These are phyloP conservation scores for Emydomyces testavorans DNA, from an alignment of 2,329 filamentous ascomycete species.

Conservation along the genomic window DNA sequence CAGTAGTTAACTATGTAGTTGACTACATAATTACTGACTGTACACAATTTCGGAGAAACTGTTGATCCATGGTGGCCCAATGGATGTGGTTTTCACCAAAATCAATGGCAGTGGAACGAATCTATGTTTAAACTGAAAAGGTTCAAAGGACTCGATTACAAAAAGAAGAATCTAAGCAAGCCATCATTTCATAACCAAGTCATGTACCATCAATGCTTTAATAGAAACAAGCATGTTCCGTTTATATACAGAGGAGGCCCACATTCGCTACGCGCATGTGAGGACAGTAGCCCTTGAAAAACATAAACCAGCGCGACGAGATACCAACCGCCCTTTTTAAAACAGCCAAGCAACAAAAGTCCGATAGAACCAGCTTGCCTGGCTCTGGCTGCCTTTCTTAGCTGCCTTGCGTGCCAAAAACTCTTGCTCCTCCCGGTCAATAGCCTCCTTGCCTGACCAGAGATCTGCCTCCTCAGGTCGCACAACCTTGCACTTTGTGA, in stretches of 20 bases:
- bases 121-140: too few species aligned
- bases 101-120: too few species aligned
- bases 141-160: too few species aligned
- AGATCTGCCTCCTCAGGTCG: conserved; percentile 19
- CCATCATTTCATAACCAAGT: too few species aligned
- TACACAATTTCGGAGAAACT: too few species aligned
- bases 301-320: not conserved
- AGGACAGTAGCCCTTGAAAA: too few species aligned
- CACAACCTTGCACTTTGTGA: conserved; percentile 18
- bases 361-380: conserved; percentile 45
- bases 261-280: not conserved
- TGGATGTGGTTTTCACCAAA: too few species aligned
- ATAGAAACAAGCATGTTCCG: not conserved
- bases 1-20: too few species aligned
- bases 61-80: too few species aligned
- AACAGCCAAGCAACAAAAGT: conserved; percentile 52
- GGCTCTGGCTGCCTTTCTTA: conserved; percentile 47
- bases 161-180: too few species aligned
- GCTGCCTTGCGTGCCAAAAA: conserved; percentile 64
- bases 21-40: too few species aligned
- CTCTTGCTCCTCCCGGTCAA: conserved; percentile 50
- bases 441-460: conserved; percentile 20
- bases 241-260: not conserved
- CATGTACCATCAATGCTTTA: too few species aligned
- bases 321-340: conserved; percentile 26